Evolutionary conservation across 2,329 filamentous ascomycete species (phyloP).

Genomic region (Penicillium sp.): DNA sequence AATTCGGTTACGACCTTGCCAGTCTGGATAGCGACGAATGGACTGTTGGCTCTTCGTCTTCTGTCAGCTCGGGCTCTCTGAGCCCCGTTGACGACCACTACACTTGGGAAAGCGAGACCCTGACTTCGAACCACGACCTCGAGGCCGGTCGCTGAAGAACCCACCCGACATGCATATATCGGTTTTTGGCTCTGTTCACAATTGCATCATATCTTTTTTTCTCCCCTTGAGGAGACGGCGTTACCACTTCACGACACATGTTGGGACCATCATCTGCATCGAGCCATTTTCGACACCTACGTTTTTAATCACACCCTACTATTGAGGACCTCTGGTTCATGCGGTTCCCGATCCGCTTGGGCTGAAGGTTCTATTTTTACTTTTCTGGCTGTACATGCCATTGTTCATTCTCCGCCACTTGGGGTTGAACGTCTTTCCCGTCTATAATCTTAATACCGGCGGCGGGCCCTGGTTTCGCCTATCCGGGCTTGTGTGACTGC

Average conservation of each 20-base stretch:
- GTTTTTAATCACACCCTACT: constrained; percentile 42
- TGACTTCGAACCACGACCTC: constrained; percentile 47
- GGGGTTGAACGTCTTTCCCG: constrained; percentile 31
- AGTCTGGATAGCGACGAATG: constrained; percentile 81
- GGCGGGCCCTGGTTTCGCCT: constrained; percentile 25
- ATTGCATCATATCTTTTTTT: constrained; percentile 37
- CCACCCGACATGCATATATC: constrained; percentile 32
- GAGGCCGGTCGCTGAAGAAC: constrained; percentile 45
- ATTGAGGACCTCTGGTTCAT: constrained; percentile 33
- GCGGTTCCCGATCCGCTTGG: constrained; percentile 29
- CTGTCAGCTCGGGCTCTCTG: constrained; percentile 69
- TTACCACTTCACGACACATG: constrained; percentile 46
- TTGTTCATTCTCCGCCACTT: constrained; percentile 24
- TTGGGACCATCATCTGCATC: constrained; percentile 45
- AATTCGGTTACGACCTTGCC: constrained; percentile 62
- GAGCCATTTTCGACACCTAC: constrained; percentile 48
- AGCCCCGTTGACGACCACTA: constrained; percentile 68
- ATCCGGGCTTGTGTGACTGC: constrained; percentile 20
- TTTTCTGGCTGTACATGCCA: constrained; percentile 48
- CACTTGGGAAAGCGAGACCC: constrained; percentile 50
- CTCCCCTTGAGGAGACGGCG: constrained; percentile 38
- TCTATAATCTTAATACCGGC: constrained; percentile 51
- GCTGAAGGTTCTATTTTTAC: constrained; percentile 30
- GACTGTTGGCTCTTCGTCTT: constrained; percentile 85
- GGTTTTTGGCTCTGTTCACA: constrained; percentile 29